phyloP scores from a whole-genome alignment of 1,139 yeast species.

The Kodamaea fungicola region DNA sequence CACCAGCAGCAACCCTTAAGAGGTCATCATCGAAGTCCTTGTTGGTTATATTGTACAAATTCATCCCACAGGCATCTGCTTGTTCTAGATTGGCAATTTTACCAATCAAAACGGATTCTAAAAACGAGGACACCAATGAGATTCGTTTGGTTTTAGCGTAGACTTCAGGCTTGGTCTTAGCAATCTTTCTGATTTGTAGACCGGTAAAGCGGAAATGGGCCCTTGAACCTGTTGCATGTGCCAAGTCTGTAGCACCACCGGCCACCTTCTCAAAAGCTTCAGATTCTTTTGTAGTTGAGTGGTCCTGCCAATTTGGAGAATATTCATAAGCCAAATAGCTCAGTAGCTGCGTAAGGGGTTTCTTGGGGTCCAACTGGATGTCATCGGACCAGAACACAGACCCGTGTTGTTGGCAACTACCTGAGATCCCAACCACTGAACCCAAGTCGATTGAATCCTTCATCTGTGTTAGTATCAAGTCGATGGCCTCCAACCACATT shows the following conservation, averaged over 20 bases:
- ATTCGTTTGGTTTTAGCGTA: constrained; percentile 60
- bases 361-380: constrained; percentile 27
- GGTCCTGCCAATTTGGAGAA: constrained; percentile 96
- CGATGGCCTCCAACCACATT: constrained; percentile 88
- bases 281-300: constrained; percentile 74
- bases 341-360: constrained; percentile 37
- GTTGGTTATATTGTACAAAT: constrained; percentile 64
- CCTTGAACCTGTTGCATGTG: constrained; percentile 73
- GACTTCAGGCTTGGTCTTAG: constrained; percentile 44
- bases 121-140: constrained; percentile 74
- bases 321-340: constrained; percentile 56
- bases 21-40: constrained; percentile 53
- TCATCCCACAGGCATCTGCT: constrained; percentile 92
- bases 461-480: constrained; percentile 58
- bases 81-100: constrained; percentile 63
- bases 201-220: constrained; percentile 93
- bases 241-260: constrained; percentile 57
- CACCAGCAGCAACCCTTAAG: constrained; percentile 49
- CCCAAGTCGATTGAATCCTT: constrained; percentile 55
- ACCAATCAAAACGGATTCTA: constrained; percentile 71
- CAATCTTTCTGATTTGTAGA: constrained; percentile 76
- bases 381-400: constrained; percentile 71
- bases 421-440: constrained; percentile 67
- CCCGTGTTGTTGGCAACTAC: constrained; percentile 93
- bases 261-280: constrained; percentile 55